A percentile compares a stretch with the other conserved stretches of the same genome.
Conservation (phyloP, 805 yeast genomes). For the Priceomyces carsonii region DNA sequence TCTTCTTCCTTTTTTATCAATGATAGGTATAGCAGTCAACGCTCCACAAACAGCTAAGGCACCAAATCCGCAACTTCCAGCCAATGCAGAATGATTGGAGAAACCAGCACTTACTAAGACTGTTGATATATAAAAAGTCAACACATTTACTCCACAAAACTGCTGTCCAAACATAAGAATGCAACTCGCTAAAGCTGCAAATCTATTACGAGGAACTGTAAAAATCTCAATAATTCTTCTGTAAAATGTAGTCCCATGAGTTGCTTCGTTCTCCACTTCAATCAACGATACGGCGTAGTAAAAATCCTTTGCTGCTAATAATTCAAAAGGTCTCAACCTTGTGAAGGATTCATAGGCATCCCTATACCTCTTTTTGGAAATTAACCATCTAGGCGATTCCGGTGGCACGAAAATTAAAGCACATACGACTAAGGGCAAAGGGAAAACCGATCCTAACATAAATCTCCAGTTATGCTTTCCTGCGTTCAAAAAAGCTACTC, state of each 20-base stretch:
- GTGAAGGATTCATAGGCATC: slow-evolving; percentile 15
- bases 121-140: slow-evolving; percentile 11
- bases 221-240: slow-evolving; percentile 8
- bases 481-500: slow-evolving; percentile 9
- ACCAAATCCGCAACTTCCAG: slow-evolving; percentile 15
- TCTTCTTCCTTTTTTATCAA: slow-evolving; percentile 26
- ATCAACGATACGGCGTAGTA: slow-evolving; percentile 10
- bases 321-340: slow-evolving; percentile 8
- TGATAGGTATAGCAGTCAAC: slow-evolving; percentile 23
- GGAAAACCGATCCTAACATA: slow-evolving; percentile 15
- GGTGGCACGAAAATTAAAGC: slow-evolving; percentile 19
- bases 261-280: slow-evolving; percentile 6
- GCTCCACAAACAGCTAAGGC: slow-evolving; percentile 14
- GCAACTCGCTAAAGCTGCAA: slow-evolving; percentile 11
- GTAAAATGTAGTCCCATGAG: slow-evolving; percentile 3
- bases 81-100: slow-evolving; percentile 9
- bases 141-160: slow-evolving; percentile 17
- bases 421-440: slow-evolving; percentile 10
- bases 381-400: slow-evolving; percentile 26
- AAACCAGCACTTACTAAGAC: slow-evolving; percentile 12
- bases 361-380: slow-evolving; percentile 14
- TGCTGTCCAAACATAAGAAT: slow-evolving; percentile 16
- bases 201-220: slow-evolving; percentile 10
- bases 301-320: slow-evolving; percentile 14
- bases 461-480: slow-evolving; percentile 13